Evolutionary conservation across 75 land plant genomes (phyloP).

Genomic region (Larix kaempferi): DNA sequence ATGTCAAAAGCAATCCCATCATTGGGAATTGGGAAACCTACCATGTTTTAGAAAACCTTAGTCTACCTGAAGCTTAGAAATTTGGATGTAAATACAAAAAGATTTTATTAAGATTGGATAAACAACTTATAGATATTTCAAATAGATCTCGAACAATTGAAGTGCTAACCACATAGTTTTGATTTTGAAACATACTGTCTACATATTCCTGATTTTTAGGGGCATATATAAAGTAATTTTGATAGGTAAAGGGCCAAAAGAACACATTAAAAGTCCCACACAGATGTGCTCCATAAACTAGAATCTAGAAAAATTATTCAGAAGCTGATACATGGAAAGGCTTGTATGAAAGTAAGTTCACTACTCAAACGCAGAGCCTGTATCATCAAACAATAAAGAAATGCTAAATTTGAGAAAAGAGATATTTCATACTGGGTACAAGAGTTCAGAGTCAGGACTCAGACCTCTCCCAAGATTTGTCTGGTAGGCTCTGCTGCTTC

Average conservation of each 20-base stretch:
- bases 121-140: background rate
- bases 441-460: background rate
- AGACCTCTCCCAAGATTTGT: constrained; percentile 2
- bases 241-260: too few species aligned
- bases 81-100: background rate
- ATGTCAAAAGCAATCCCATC: background rate
- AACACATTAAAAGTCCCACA: too few species aligned
- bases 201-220: background rate
- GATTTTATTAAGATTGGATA: background rate
- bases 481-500: background rate
- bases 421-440: background rate
- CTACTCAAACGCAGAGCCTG: background rate
- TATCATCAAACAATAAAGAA: background rate
- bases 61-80: background rate
- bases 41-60: background rate
- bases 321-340: background rate
- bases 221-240: too few species aligned
- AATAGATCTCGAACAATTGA: background rate
- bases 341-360: background rate
- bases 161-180: background rate
- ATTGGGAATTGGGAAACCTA: background rate
- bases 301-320: background rate
- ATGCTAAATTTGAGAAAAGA: background rate
- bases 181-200: background rate
- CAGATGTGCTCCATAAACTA: background rate